Conservation (phyloP, 2,329 filamentous ascomycete species). For the Bisporella sp. region DNA sequence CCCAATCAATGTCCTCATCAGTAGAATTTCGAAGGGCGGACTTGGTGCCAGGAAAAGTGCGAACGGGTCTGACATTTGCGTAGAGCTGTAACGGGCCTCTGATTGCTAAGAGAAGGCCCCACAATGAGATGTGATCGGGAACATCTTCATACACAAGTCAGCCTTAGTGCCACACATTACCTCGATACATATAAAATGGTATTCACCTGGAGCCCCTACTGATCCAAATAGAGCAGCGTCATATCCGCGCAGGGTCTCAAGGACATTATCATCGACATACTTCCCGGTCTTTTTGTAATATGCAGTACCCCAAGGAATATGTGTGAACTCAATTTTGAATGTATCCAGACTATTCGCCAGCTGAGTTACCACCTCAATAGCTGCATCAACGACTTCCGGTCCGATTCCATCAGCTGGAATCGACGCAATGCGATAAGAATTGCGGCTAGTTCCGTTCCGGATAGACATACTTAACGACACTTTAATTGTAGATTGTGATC, state of each 20-base stretch:
- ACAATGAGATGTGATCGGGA: conserved; percentile 59
- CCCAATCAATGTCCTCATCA: conserved; percentile 50
- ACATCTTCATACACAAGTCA: conserved; percentile 34
- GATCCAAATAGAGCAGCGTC: conserved; percentile 53
- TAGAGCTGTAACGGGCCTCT: conserved; percentile 49
- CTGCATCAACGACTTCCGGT: conserved; percentile 49
- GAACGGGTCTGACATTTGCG: conserved; percentile 55
- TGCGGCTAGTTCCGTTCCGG: background rate
- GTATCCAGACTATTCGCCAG: conserved; percentile 43
- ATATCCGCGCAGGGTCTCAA: conserved; percentile 45
- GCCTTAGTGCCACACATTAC: background rate
- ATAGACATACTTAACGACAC: background rate
- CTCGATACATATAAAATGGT: background rate
- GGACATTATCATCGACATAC: conserved; percentile 50
- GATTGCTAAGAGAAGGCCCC: conserved; percentile 49
- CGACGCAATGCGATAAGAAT: conserved; percentile 40
- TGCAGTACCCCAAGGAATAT: conserved; percentile 53
- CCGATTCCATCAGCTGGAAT: conserved; percentile 60
- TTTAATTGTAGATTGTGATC: background rate
- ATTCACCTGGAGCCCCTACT: conserved; percentile 44
- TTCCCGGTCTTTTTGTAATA: conserved; percentile 49
- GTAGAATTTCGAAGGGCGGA: conserved; percentile 41
- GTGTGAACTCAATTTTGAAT: conserved; percentile 52
- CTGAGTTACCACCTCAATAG: conserved; percentile 53
- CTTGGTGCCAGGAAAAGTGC: conserved; percentile 47